phyloP scores from a whole-genome alignment of 441 rosid species.

The Aleurites moluccanus region DNA sequence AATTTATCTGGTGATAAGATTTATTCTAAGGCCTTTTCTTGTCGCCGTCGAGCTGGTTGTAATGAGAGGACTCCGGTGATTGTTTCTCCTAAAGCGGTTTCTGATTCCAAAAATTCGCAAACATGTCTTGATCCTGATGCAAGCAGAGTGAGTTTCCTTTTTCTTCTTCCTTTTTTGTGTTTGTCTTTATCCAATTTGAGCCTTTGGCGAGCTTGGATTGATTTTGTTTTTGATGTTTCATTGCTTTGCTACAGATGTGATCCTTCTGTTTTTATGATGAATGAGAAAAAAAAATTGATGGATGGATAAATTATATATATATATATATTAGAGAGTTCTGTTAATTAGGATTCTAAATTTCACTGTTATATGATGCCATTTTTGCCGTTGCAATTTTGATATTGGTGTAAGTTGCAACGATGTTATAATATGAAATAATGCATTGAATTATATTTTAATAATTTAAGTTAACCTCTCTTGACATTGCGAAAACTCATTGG shows the following conservation, averaged over 20 bases:
- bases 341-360: no score
- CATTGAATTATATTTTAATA: no score
- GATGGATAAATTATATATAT: no score
- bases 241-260: conserved; percentile 6
- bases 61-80: conserved; percentile 37
- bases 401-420: no score
- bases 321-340: no score
- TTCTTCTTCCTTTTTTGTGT: conserved; percentile 26
- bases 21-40: conserved; percentile 21
- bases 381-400: no score
- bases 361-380: no score
- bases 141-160: conserved; percentile 58
- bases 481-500: no score
- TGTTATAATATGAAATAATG: no score
- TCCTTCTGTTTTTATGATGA: not conserved
- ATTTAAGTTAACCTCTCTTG: no score
- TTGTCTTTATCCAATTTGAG: not conserved
- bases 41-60: conserved; percentile 5
- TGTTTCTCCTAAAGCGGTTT: conserved; percentile 83
- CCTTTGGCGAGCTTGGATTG: not conserved
- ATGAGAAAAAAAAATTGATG: not conserved
- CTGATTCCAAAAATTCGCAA: conserved; percentile 84
- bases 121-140: conserved; percentile 99
- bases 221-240: not conserved
- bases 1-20: conserved; percentile 56